Conservation (phyloP, 2,329 filamentous ascomycete species). For the Fusarium ambrosium region DNA sequence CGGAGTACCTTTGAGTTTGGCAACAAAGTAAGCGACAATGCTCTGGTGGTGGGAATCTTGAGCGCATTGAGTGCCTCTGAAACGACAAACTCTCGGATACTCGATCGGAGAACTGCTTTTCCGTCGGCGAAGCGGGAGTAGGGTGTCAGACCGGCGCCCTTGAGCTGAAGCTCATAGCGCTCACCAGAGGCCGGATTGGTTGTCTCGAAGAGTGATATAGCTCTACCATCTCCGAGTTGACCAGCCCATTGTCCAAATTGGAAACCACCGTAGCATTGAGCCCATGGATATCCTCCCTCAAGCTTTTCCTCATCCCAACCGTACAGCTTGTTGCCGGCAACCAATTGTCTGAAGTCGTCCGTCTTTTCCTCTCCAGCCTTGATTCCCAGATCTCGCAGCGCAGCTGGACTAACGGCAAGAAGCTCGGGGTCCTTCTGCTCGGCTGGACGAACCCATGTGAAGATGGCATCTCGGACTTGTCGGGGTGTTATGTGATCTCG, state of each 20-base stretch:
- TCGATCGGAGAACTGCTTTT: constrained; percentile 91
- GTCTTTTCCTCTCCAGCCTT: constrained; percentile 75
- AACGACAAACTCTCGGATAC: constrained; percentile 93
- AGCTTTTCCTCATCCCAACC: constrained; percentile 78
- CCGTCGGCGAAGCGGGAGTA: constrained; percentile 98
- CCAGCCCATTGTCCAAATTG: constrained; percentile 92
- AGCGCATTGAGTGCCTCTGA: constrained; percentile 91
- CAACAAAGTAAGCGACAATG: constrained; percentile 83
- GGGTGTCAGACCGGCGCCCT: constrained; percentile 92
- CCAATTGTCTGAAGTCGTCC: constrained; percentile 80
- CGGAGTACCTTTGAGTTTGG: constrained; percentile 80
- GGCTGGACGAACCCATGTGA: constrained; percentile 91
- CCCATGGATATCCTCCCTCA: constrained; percentile 91
- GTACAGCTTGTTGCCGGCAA: constrained; percentile 85
- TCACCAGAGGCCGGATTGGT: constrained; percentile 79
- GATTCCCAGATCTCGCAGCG: constrained; percentile 86
- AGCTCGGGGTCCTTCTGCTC: constrained; percentile 79
- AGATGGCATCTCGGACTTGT: constrained; percentile 86
- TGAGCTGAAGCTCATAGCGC: constrained; percentile 92
- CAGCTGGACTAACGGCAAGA: constrained; percentile 82
- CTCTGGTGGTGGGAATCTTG: constrained; percentile 86
- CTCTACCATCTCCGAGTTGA: constrained; percentile 93
- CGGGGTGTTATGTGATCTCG: constrained; percentile 83
- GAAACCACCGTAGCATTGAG: constrained; percentile 94
- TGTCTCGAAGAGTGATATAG: constrained; percentile 93